These are phyloP conservation scores for Eucalyptus pauciflora DNA, from an alignment of 345 rosid genomes.

Conservation along the genomic window DNA sequence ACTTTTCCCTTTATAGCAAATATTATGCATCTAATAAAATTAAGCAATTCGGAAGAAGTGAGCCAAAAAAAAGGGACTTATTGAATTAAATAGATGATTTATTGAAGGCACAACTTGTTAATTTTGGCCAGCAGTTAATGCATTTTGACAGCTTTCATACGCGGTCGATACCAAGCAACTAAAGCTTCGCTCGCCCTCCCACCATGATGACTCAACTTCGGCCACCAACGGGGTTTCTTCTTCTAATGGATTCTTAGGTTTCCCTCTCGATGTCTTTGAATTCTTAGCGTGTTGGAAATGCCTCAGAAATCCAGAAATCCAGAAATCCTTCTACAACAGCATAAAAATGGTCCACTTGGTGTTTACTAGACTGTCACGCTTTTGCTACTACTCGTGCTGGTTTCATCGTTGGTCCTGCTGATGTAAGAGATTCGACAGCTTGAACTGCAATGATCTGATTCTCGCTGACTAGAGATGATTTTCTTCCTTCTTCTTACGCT, in stretches of 20 bases:
- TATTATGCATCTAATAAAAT: too few relatives aligned
- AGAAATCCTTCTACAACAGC: neutral
- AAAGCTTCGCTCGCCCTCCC: slow-evolving; percentile 25
- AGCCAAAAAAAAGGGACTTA: too few relatives aligned
- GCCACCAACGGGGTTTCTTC: slow-evolving; percentile 28
- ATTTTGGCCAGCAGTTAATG: neutral
- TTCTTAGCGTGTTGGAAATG: neutral
- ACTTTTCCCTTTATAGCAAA: too few relatives aligned
- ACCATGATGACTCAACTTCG: slow-evolving; percentile 13
- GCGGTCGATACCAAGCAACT: neutral
- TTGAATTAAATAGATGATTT: too few relatives aligned
- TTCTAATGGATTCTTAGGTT: neutral
- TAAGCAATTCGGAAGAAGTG: too few relatives aligned
- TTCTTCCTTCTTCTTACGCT: slow-evolving; percentile 4
- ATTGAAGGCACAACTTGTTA: neutral
- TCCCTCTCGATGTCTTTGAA: neutral
- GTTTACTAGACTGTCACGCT: neutral
- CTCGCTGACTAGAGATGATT: neutral
- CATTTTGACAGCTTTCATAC: neutral
- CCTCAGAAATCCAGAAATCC: neutral
- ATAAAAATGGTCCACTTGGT: neutral
- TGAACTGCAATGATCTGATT: neutral
- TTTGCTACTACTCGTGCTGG: neutral
- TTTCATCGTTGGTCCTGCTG: slow-evolving; percentile 1
- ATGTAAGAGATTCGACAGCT: slow-evolving; percentile 9